A percentile compares a stretch with the other conserved stretches of the same genome.
Evolutionary conservation across 2,329 filamentous ascomycete genomes (phyloP).

Genomic region (Sporothrix globosa): DNA sequence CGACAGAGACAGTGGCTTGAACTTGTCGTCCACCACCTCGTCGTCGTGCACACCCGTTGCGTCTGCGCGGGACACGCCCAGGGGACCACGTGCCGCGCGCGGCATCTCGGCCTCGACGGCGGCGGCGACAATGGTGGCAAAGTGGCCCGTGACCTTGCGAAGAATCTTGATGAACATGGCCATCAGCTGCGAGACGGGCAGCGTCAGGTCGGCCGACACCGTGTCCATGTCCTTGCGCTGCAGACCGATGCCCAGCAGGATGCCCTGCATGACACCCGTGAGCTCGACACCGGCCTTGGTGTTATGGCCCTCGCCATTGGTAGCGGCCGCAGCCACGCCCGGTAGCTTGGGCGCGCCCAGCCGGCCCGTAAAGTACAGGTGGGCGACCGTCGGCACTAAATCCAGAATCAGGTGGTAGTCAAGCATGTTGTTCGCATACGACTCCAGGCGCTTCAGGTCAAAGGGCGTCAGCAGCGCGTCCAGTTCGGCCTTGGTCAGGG

Average conservation of each 20-base stretch:
- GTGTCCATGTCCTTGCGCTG: constrained; percentile 86
- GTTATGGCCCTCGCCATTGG: background rate
- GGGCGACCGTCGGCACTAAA: constrained; percentile 79
- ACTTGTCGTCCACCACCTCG: constrained; percentile 66
- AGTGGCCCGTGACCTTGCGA: constrained; percentile 80
- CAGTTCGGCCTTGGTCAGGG: constrained; percentile 73
- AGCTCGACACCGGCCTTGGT: constrained; percentile 61
- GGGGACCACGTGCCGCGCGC: constrained; percentile 49
- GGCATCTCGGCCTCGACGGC: constrained; percentile 72
- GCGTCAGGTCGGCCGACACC: constrained; percentile 74
- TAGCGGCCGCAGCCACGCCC: constrained; percentile 3
- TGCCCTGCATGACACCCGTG: constrained; percentile 79
- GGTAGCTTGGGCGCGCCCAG: constrained; percentile 52
- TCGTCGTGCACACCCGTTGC: constrained; percentile 69
- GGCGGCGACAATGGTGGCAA: constrained; percentile 72
- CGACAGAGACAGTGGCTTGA: constrained; percentile 69
- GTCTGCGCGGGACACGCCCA: constrained; percentile 62
- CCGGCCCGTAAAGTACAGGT: constrained; percentile 81
- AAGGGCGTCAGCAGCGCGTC: constrained; percentile 83
- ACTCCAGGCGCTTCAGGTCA: constrained; percentile 91
- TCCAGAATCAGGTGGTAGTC: constrained; percentile 98
- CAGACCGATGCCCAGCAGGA: constrained; percentile 86
- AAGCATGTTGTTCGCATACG: constrained; percentile 94
- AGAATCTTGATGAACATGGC: constrained; percentile 98
- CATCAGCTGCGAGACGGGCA: constrained; percentile 77